Evolutionary conservation across 257 asterid genomes (phyloP).

Genomic region (Echium plantagineum): DNA sequence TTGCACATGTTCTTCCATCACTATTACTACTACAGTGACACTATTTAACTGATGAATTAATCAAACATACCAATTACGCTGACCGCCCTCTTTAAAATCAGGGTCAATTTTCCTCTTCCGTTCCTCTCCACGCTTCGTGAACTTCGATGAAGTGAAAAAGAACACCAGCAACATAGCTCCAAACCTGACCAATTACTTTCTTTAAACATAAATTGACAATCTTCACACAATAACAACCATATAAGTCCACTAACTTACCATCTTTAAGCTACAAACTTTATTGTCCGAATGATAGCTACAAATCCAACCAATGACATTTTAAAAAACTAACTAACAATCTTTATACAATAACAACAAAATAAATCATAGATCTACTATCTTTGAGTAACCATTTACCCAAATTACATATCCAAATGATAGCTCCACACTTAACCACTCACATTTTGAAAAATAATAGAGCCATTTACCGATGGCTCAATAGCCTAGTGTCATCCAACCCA

Average conservation of each 20-base stretch:
- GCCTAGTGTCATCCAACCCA: too few species aligned
- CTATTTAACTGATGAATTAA: neutral
- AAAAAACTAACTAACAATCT: conserved; percentile 1
- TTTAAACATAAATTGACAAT: neutral
- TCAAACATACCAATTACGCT: conserved; percentile 75
- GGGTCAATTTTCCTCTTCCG: conserved; percentile 61
- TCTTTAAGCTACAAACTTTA: too few species aligned
- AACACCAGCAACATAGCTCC: conserved; percentile 70
- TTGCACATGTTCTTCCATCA: too few species aligned
- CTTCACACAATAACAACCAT: conserved; percentile 2
- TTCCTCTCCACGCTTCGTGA: conserved; percentile 76
- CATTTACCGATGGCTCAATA: too few species aligned
- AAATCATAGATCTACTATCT: too few species aligned
- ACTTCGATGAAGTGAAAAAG: conserved; percentile 71
- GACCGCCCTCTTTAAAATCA: conserved; percentile 94
- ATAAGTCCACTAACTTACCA: too few species aligned
- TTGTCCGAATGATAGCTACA: too few species aligned
- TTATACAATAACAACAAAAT: conserved; percentile 1
- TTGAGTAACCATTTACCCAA: too few species aligned
- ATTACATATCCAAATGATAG: too few species aligned
- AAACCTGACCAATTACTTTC: conserved; percentile 28
- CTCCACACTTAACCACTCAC: too few species aligned
- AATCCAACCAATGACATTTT: neutral
- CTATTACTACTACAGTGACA: too few species aligned
- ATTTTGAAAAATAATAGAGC: too few species aligned